Conservation (phyloP, 2,329 filamentous ascomycete genomes). For the Alternaria atra region DNA sequence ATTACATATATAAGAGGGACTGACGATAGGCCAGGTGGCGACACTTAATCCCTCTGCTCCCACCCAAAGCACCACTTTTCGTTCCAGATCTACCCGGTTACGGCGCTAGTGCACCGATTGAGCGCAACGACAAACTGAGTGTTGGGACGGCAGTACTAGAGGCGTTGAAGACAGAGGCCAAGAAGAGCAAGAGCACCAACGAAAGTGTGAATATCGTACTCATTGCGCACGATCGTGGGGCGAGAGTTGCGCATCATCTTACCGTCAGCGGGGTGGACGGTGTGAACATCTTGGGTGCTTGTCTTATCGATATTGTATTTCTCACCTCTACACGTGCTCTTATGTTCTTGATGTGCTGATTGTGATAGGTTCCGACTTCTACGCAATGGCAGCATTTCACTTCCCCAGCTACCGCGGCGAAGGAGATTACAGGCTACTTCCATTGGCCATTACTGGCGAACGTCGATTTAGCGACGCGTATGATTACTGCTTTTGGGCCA, state of each 20-base stretch:
- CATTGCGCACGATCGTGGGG: slow-evolving; percentile 67
- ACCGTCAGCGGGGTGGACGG: slow-evolving; percentile 58
- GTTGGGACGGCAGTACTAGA: slow-evolving; percentile 37
- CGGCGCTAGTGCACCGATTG: slow-evolving; percentile 37
- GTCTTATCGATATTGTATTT: slow-evolving; percentile 44
- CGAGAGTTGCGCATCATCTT: slow-evolving; percentile 64
- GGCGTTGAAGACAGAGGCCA: slow-evolving; percentile 35
- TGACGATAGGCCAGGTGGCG: slow-evolving; percentile 35
- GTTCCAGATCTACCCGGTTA: slow-evolving; percentile 46
- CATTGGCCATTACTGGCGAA: slow-evolving; percentile 70
- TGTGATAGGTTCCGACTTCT: slow-evolving; percentile 60
- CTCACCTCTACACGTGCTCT: neutral
- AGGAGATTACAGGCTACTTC: slow-evolving; percentile 60
- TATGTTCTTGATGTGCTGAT: neutral
- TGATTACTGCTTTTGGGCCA: slow-evolving; percentile 56
- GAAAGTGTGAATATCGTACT: slow-evolving; percentile 44
- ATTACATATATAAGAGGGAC: rapidly evolving
- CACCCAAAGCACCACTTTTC: slow-evolving; percentile 38
- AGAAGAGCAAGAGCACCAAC: slow-evolving; percentile 15
- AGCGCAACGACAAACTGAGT: slow-evolving; percentile 40
- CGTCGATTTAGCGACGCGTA: slow-evolving; percentile 61
- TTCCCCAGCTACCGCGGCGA: slow-evolving; percentile 50
- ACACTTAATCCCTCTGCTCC: slow-evolving; percentile 43
- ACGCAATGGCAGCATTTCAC: slow-evolving; percentile 61
- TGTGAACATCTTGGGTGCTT: slow-evolving; percentile 49